Base-by-base conservation (phyloP, 2,329 filamentous ascomycete genomes). In the Grosmannia serpens region DNA sequence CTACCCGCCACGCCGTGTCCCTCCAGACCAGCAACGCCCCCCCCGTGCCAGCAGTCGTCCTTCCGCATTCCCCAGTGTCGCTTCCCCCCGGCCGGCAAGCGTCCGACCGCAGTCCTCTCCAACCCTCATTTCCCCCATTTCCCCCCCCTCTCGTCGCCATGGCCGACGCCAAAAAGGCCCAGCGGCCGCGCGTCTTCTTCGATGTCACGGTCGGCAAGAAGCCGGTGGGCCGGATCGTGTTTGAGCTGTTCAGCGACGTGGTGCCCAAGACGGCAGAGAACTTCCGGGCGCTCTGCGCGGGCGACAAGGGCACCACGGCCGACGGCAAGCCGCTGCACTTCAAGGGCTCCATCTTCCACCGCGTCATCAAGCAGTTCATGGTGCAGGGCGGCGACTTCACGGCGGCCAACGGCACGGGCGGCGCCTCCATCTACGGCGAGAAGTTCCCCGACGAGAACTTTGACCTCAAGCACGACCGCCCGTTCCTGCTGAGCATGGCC, bases 371-470 rank as follows among this genome's bases (percentile, higher is more conserved):
- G 80, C 83, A 89, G 68, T 99, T 99, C 75, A 97, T 99, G 92
- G 94, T 96, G 69, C 88, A 96, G 77, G 91, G 94, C 69, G 92
- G 94, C 74, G 94, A 97, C 73, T 99, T 99, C 73, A 99, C 92
- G 54, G 86, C 84, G 58, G 90, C 90, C 70, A 92, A 97, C 70
- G 94, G 92, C 64, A 97, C 92, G 29, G 92, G 92, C 64, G 92
- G 92, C 68, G 94, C 97, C 77, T 94, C 88, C 63, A 97, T 99
- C 73, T 99, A 97, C 70, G 92, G 92, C 69, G 88, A 88, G 71
- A 97, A 96, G 77, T 99, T 99, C 67, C 88, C 89, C 67, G 92
- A 99, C 67, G 92, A 99, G 81, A 95, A 95, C 73, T 97, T 99
- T 69, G 82, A 89, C 57, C 76, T 87, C 69, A 91, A 95, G 80